phyloP scores from a whole-genome alignment of 2,329 filamentous ascomycete species.

The Onygenales sp. region DNA sequence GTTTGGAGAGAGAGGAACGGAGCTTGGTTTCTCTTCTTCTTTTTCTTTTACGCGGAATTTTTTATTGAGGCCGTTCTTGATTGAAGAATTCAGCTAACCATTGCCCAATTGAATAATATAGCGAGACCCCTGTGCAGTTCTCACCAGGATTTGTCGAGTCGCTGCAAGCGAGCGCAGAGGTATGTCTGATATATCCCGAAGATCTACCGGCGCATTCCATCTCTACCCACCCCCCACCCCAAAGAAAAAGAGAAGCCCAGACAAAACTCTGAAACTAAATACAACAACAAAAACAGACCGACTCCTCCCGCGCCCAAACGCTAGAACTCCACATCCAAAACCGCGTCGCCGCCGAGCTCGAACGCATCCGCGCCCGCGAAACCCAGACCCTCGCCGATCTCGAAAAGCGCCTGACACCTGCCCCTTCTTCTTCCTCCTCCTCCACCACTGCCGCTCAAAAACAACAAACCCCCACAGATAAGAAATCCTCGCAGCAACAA shows the following conservation, averaged over 20 bases:
- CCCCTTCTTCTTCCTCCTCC: conserved; percentile 14
- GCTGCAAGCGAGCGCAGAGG: conserved; percentile 77
- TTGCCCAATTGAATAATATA: conserved; percentile 31
- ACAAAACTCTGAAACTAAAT: conserved; percentile 2
- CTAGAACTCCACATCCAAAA: conserved; percentile 81
- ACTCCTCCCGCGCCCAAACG: conserved; percentile 72
- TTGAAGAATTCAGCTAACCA: conserved; percentile 9
- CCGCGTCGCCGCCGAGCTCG: conserved; percentile 77
- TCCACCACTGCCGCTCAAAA: conserved; percentile 13
- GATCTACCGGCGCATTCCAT: conserved; percentile 2
- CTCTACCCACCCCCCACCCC: neutral
- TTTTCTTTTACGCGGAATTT: neutral
- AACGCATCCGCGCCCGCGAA: conserved; percentile 64
- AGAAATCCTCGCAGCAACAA: conserved; percentile 13
- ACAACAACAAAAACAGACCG: conserved; percentile 51
- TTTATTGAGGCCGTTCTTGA: neutral
- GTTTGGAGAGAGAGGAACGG: neutral
- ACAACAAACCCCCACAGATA: conserved; percentile 14
- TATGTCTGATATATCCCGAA: conserved; percentile 33
- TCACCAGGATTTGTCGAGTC: conserved; percentile 75
- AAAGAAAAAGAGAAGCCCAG: conserved; percentile 3
- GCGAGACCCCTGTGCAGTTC: conserved; percentile 57
- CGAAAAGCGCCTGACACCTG: conserved; percentile 45
- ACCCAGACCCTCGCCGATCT: conserved; percentile 58
- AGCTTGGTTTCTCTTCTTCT: neutral